phyloP scores from a whole-genome alignment of 75 land plant species.

The Isoetes taiwanensis region DNA sequence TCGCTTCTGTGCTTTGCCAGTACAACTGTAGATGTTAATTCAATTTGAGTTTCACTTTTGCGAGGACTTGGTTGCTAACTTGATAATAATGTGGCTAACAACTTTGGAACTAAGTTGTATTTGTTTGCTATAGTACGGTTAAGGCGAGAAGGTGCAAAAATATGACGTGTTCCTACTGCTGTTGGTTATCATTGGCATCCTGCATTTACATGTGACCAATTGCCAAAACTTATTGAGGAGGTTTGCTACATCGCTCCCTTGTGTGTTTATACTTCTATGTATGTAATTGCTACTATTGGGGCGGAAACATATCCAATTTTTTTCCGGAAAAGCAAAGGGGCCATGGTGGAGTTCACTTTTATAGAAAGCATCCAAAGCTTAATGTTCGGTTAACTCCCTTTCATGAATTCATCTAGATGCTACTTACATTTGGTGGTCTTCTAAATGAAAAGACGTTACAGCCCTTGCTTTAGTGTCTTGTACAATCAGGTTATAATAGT shows the following conservation, averaged over 20 bases:
- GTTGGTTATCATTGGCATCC: constrained; percentile 30
- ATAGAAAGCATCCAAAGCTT: constrained; percentile 15
- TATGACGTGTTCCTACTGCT: constrained; percentile 14
- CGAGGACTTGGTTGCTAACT: no score
- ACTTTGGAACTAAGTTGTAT: no score
- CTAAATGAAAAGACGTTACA: constrained; percentile 12
- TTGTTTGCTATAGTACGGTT: constrained; percentile 20
- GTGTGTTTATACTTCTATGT: background rate
- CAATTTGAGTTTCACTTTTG: no score
- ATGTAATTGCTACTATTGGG: no score
- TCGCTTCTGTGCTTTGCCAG: no score
- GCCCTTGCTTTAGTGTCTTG: constrained; percentile 11
- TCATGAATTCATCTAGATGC: constrained; percentile 18
- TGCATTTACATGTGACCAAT: constrained; percentile 15
- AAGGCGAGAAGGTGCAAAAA: constrained; percentile 16
- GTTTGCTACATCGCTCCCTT: background rate
- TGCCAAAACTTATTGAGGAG: constrained; percentile 23
- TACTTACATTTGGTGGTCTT: constrained; percentile 19
- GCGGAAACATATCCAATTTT: no score
- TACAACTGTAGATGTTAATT: no score
- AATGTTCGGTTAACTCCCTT: constrained; percentile 21
- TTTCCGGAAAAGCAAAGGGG: constrained; percentile 26
- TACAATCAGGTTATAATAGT: constrained; percentile 6
- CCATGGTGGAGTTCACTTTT: constrained; percentile 19
- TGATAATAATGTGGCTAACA: no score